These are phyloP conservation scores for Mucor sp. DNA, from an alignment of 371 early-diverging fungal species.

Conservation along the genomic window DNA sequence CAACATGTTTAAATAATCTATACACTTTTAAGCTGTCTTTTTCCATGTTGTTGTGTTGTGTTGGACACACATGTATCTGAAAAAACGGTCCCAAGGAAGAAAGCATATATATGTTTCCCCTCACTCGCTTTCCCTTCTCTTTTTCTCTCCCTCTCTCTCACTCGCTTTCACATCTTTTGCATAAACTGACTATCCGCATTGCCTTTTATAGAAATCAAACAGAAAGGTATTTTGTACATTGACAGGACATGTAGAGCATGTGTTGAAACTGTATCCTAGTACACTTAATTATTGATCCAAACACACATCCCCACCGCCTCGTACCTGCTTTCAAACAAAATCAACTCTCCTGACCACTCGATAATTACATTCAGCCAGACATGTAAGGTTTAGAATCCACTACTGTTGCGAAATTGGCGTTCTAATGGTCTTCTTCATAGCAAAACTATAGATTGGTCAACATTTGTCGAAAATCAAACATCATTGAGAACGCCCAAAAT, in stretches of 20 bases:
- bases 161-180: background rate
- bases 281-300: background rate
- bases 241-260: background rate
- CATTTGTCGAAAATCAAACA: background rate
- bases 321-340: background rate
- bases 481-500: background rate
- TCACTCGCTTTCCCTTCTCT: background rate
- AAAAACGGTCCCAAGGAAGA: slow-evolving; percentile 5
- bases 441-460: background rate
- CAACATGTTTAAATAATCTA: slow-evolving; percentile 1
- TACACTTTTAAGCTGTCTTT: background rate
- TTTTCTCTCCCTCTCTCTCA: background rate
- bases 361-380: background rate
- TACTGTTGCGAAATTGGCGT: background rate
- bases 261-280: background rate
- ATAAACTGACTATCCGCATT: background rate
- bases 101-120: background rate
- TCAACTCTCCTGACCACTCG: background rate
- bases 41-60: background rate
- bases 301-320: background rate
- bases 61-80: background rate
- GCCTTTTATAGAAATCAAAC: background rate
- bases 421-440: background rate
- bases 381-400: background rate
- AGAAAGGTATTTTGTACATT: background rate